A percentile compares a stretch with the other conserved stretches of the same genome.
Conservation (phyloP, 2,329 filamentous ascomycete genomes). For the Ascosphaera acerosa region DNA sequence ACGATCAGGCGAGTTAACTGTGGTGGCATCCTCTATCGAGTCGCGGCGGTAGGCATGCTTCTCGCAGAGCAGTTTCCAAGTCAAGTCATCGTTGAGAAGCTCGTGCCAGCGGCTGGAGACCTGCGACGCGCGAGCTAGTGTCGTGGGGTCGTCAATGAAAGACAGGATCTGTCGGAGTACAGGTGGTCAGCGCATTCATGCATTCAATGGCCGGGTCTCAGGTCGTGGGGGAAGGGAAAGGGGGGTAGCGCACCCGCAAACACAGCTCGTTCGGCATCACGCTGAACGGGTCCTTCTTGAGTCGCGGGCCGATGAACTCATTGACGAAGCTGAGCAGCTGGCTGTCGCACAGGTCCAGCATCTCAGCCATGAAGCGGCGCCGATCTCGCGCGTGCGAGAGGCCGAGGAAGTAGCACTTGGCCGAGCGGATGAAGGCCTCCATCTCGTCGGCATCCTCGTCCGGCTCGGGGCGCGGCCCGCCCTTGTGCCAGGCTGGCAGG, state of each 20-base stretch:
- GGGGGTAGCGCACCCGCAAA: conserved; percentile 38
- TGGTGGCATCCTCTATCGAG: conserved; percentile 20
- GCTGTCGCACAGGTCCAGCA: conserved; percentile 84
- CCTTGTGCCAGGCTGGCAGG: conserved; percentile 15
- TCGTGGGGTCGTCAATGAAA: conserved; percentile 91
- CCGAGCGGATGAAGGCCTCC: conserved; percentile 54
- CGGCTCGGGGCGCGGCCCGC: conserved; percentile 23
- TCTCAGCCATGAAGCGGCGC: conserved; percentile 58
- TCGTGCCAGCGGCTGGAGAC: conserved; percentile 92
- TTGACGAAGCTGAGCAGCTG: conserved; percentile 90
- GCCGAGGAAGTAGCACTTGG: conserved; percentile 48
- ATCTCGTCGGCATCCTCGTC: conserved; percentile 28
- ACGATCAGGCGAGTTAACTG: no score
- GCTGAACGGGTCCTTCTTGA: conserved; percentile 92
- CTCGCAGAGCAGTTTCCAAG: conserved; percentile 91
- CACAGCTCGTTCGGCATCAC: conserved; percentile 83
- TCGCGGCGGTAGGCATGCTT: conserved; percentile 64
- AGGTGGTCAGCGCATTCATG: not conserved
- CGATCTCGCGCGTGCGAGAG: conserved; percentile 50
- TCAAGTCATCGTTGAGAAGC: conserved; percentile 83
- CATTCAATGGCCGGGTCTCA: not conserved
- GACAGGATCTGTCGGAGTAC: conserved; percentile 45
- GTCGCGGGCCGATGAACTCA: conserved; percentile 73
- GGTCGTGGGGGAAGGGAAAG: not conserved
- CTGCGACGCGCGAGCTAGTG: conserved; percentile 75